A percentile compares a stretch with the other conserved stretches of the same genome.
Evolutionary conservation across 495 filamentous ascomycete genomes (phyloP).

Genomic region (Durotheca rogersii): DNA sequence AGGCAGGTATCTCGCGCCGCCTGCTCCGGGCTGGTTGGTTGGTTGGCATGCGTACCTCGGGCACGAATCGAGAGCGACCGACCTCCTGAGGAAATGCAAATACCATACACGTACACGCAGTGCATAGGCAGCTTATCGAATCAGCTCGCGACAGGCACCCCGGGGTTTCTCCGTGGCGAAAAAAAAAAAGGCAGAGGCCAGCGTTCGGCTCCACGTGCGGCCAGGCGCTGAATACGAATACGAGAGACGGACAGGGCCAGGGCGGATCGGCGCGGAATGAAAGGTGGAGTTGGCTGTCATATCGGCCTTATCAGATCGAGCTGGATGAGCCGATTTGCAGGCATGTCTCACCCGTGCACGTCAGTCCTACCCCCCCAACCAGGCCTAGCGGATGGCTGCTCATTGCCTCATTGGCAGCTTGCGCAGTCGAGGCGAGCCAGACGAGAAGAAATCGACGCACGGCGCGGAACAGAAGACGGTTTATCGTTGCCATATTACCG

Average conservation of each 20-base stretch:
- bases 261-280: slow-evolving; percentile 18
- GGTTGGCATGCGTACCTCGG: too few species aligned
- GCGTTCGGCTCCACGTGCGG: neutral
- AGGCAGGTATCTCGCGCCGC: too few species aligned
- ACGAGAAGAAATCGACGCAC: slow-evolving; percentile 13
- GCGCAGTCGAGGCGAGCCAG: neutral
- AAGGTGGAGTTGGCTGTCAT: slow-evolving; percentile 14
- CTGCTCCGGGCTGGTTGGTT: too few species aligned
- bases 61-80: too few species aligned
- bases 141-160: neutral
- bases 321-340: slow-evolving; percentile 25
- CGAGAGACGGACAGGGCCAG: slow-evolving; percentile 1
- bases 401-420: neutral
- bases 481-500: too few species aligned
- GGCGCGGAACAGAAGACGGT: too few species aligned
- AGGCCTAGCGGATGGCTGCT: slow-evolving; percentile 14
- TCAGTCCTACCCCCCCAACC: slow-evolving; percentile 13
- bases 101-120: too few species aligned
- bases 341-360: neutral
- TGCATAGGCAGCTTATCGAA: neutral
- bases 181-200: neutral
- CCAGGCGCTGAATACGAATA: slow-evolving; percentile 22
- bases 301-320: slow-evolving; percentile 30
- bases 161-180: neutral
- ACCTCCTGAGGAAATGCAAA: too few species aligned